Percentiles rank a stretch among this genome's conserved stretches.
Conservation (phyloP, 176 grass and related monocot species). For the Saccharum officinarum region DNA sequence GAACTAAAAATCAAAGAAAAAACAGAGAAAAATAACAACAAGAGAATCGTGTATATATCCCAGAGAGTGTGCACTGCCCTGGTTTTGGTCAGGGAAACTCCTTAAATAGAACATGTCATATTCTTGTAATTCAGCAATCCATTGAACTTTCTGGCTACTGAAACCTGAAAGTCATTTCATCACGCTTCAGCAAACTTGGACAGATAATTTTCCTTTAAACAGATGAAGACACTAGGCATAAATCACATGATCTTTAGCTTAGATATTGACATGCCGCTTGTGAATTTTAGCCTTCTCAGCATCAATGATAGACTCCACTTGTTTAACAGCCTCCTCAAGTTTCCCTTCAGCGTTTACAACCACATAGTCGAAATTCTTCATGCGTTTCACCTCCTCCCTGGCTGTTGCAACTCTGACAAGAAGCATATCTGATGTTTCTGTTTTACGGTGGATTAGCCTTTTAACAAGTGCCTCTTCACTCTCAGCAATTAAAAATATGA, state of each 20-base stretch:
- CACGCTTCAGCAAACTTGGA: not conserved
- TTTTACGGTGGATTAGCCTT: constrained; percentile 81
- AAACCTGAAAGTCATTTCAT: constrained; percentile 31
- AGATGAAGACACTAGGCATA: not conserved
- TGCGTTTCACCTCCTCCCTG: constrained; percentile 76
- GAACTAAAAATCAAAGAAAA: not conserved
- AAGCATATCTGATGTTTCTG: constrained; percentile 96
- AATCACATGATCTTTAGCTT: constrained; percentile 38
- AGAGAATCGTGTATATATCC: not conserved
- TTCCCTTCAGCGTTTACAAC: constrained; percentile 92
- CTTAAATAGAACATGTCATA: not conserved
- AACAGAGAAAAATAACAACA: not conserved
- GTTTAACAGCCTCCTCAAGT: constrained; percentile 77
- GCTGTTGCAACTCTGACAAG: constrained; percentile 87
- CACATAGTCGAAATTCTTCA: constrained; percentile 77
- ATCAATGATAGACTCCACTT: constrained; percentile 87
- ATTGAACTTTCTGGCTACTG: constrained; percentile 22
- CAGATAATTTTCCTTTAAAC: constrained; percentile 1
- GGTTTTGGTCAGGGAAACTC: not conserved
- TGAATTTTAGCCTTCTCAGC: constrained; percentile 84
- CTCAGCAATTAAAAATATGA: constrained; percentile 94
- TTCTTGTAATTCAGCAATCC: constrained; percentile 4
- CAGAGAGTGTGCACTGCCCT: not conserved
- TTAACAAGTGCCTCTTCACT: constrained; percentile 89
- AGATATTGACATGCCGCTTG: constrained; percentile 56